Evolutionary conservation across 345 rosid species (phyloP).

Genomic region (Trapa bicornis): DNA sequence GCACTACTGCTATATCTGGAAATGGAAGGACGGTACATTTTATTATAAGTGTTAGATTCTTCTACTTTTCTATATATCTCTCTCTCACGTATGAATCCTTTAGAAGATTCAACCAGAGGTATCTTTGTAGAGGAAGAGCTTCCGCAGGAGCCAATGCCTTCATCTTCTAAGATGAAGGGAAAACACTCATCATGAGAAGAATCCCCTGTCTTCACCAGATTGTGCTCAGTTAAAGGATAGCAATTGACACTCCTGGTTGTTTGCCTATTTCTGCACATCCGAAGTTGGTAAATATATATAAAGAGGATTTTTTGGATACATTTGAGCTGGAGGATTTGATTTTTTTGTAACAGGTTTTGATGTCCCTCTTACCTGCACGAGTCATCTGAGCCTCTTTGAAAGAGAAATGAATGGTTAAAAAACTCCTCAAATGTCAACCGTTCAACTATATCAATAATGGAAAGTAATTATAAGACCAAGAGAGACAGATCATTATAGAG

Average conservation of each 20-base stretch:
- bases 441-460: conserved; percentile 49
- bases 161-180: conserved; percentile 80
- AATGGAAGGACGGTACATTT: conserved; percentile 28
- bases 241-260: conserved; percentile 29
- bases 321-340: too few species aligned
- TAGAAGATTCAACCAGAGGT: conserved; percentile 32
- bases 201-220: conserved; percentile 38
- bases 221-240: conserved; percentile 39
- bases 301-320: too few species aligned
- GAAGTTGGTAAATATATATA: conserved; percentile 1
- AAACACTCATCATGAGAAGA: conserved; percentile 68
- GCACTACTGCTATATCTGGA: conserved; percentile 21
- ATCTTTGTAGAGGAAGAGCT: conserved; percentile 53
- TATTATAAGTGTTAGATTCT: conserved; percentile 26
- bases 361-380: conserved; percentile 34
- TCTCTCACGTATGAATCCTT: conserved; percentile 38
- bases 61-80: conserved; percentile 35
- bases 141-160: conserved; percentile 59
- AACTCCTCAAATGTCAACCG: conserved; percentile 91
- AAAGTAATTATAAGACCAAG: neutral
- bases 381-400: conserved; percentile 33
- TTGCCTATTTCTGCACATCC: conserved; percentile 33
- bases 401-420: conserved; percentile 80
- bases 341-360: conserved; percentile 3
- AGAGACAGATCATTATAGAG: neutral